phyloP scores from a whole-genome alignment of 139 green algal species.

The Volvox africanus region DNA sequence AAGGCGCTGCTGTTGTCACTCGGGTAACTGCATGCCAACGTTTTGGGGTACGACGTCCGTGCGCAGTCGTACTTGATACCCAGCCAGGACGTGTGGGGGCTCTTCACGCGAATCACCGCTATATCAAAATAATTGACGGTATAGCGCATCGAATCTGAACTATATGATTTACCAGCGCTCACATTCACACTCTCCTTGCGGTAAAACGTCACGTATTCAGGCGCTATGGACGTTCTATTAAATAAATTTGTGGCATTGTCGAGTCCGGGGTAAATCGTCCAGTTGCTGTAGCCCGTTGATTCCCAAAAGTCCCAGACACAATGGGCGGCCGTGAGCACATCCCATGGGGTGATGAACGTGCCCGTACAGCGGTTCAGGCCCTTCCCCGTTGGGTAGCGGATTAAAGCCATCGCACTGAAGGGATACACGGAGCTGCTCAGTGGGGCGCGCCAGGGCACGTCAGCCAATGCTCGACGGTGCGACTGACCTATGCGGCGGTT shows the following conservation, averaged over 20 bases:
- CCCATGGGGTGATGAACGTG: constrained; percentile 43
- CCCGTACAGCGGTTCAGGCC: constrained; percentile 26
- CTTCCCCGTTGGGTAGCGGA: background rate
- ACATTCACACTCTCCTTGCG: background rate
- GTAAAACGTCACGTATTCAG: constrained; percentile 18
- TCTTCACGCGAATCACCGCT: constrained; percentile 46
- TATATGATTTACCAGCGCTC: background rate
- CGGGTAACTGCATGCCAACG: constrained; percentile 21
- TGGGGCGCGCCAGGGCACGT: constrained; percentile 3
- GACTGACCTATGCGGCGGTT: background rate
- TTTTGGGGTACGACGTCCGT: constrained; percentile 30
- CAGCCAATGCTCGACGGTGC: background rate
- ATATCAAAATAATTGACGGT: constrained; percentile 55
- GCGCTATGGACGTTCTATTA: background rate
- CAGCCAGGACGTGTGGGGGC: constrained; percentile 35
- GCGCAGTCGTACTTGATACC: constrained; percentile 51
- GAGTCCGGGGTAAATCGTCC: background rate
- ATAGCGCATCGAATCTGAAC: constrained; percentile 23
- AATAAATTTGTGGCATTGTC: background rate
- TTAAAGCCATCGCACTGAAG: background rate
- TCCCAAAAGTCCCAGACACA: constrained; percentile 57
- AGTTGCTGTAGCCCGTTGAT: constrained; percentile 32
- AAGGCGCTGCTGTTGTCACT: background rate
- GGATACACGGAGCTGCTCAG: background rate
- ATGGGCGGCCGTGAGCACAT: constrained; percentile 61